Conservation (phyloP, 208 protist genomes). For the Endotrypanum monterogeii region DNA sequence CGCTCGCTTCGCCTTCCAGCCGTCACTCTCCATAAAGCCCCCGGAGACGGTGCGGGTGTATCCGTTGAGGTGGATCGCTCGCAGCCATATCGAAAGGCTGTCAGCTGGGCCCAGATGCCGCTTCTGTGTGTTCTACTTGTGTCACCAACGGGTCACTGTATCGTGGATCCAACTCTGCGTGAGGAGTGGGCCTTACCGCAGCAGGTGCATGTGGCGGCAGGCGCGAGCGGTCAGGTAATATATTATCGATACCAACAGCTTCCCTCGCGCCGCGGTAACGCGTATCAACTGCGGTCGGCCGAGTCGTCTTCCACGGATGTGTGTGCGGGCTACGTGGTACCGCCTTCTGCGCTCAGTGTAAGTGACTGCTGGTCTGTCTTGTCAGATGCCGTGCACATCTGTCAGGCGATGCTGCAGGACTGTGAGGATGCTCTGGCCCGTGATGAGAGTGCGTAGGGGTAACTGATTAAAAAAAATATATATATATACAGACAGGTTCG, state of each 20-base stretch:
- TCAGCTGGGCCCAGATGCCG: conserved; percentile 69
- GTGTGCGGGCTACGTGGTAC: conserved; percentile 17
- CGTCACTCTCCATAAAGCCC: conserved; percentile 64
- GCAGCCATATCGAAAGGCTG: conserved; percentile 45
- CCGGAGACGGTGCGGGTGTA: conserved; percentile 40
- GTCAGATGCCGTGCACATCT: conserved; percentile 48
- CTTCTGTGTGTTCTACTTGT: conserved; percentile 60
- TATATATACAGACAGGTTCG: background rate
- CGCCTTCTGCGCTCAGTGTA: conserved; percentile 20
- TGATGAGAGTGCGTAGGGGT: background rate
- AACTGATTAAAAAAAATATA: no score
- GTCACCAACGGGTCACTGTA: conserved; percentile 75
- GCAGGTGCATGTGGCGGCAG: conserved; percentile 70
- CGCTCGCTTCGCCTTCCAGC: conserved; percentile 50
- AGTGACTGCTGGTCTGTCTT: conserved; percentile 47
- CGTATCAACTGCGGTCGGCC: conserved; percentile 30
- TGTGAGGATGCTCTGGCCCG: conserved; percentile 48
- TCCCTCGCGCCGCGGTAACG: conserved; percentile 69
- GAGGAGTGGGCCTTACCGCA: conserved; percentile 86
- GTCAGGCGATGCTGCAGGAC: conserved; percentile 71
- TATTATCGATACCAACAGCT: conserved; percentile 68
- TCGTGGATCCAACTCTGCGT: conserved; percentile 68
- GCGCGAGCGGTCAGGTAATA: conserved; percentile 47
- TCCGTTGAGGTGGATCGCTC: conserved; percentile 77
- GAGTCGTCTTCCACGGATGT: conserved; percentile 5